Conservation (phyloP, 179 eudicot species). For the Gypsophila paniculata region DNA sequence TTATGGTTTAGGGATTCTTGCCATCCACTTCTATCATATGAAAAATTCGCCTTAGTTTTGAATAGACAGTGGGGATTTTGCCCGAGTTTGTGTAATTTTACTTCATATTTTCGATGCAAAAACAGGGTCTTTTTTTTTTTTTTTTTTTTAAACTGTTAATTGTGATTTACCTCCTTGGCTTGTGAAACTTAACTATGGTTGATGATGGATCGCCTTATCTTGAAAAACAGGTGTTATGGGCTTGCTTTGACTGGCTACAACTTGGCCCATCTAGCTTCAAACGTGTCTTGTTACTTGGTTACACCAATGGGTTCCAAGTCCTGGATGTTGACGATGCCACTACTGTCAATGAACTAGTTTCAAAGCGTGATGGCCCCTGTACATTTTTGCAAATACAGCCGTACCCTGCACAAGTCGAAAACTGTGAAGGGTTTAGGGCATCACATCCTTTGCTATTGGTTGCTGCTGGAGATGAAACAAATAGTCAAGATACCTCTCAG, state of each 20-base stretch:
- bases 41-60: too few relatives aligned
- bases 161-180: not conserved
- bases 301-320: constrained; percentile 91
- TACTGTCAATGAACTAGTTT: constrained; percentile 69
- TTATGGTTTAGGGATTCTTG: too few relatives aligned
- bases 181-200: too few relatives aligned
- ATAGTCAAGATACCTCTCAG: constrained; percentile 38
- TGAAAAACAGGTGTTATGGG: constrained; percentile 84
- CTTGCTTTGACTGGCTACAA: constrained; percentile 87
- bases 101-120: not conserved
- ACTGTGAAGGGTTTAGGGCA: constrained; percentile 53
- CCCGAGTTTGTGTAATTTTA: not conserved
- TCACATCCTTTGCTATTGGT: constrained; percentile 85
- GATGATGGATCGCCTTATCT: not conserved
- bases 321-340: constrained; percentile 92
- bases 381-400: constrained; percentile 94
- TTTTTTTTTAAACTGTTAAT: not conserved
- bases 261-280: constrained; percentile 53
- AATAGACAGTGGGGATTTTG: too few relatives aligned
- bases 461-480: constrained; percentile 81
- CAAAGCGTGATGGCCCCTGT: constrained; percentile 85
- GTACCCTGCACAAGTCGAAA: constrained; percentile 52
- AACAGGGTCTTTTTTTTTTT: not conserved
- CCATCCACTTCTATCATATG: too few relatives aligned
- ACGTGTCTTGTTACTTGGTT: constrained; percentile 79